phyloP scores from a whole-genome alignment of 805 yeast species.

The Wickerhamiella parazyma region DNA sequence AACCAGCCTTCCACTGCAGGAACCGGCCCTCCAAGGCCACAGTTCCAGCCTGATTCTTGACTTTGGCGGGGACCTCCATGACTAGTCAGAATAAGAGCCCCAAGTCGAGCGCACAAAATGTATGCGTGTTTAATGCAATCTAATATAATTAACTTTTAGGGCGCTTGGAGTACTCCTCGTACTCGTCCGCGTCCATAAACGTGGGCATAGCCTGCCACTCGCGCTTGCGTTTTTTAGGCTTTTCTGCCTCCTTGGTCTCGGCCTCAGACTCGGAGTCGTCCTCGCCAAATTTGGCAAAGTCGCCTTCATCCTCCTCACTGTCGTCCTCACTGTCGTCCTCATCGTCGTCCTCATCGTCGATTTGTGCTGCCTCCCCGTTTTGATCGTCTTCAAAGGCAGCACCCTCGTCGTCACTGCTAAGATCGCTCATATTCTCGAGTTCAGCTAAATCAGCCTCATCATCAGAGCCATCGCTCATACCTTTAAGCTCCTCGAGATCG shows the following conservation, averaged over 20 bases:
- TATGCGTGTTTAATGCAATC: not conserved
- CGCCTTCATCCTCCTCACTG: slow-evolving; percentile 39
- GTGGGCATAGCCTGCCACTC: slow-evolving; percentile 18
- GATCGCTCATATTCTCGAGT: not conserved
- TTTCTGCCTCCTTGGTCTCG: not conserved
- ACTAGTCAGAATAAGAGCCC: not conserved
- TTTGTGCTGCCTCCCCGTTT: slow-evolving; percentile 11
- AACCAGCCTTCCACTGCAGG: slow-evolving; percentile 14
- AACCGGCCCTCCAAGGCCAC: slow-evolving; percentile 9
- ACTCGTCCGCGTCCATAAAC: slow-evolving; percentile 21
- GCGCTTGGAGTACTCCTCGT: slow-evolving; percentile 15
- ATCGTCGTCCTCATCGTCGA: slow-evolving; percentile 17
- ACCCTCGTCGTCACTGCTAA: slow-evolving; percentile 18
- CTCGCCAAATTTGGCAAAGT: not conserved
- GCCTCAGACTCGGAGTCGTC: slow-evolving; percentile 4
- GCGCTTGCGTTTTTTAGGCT: slow-evolving; percentile 18
- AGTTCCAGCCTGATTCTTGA: slow-evolving; percentile 18
- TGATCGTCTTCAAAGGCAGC: slow-evolving; percentile 19
- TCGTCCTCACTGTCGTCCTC: slow-evolving; percentile 39
- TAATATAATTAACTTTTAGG: slow-evolving; percentile 1
- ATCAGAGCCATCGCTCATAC: slow-evolving; percentile 22
- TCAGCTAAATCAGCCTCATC: slow-evolving; percentile 23
- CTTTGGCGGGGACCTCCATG: slow-evolving; percentile 12
- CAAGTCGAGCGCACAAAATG: too few species aligned
- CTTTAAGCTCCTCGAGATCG: slow-evolving; percentile 31